phyloP scores from a whole-genome alignment of 2,329 filamentous ascomycete genomes.

The Talaromyces sp. region DNA sequence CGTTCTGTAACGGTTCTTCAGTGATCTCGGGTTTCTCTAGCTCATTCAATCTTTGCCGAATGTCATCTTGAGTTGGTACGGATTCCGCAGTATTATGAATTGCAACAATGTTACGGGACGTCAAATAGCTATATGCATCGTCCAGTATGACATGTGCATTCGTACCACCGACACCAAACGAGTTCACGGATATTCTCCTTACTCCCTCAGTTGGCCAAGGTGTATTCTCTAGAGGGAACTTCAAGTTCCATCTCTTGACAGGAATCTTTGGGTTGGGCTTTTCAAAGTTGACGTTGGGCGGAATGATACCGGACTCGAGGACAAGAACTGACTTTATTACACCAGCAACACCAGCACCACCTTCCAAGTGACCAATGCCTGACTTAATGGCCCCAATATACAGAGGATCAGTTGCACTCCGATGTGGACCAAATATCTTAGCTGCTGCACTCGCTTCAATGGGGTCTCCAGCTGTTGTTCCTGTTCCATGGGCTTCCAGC shows the following conservation, averaged over 20 bases:
- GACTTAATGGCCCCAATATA: slow-evolving; percentile 24
- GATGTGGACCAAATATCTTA: slow-evolving; percentile 20
- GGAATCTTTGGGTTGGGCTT: slow-evolving; percentile 37
- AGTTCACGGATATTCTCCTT: slow-evolving; percentile 25
- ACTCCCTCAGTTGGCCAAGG: slow-evolving; percentile 28
- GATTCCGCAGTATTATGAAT: slow-evolving; percentile 8
- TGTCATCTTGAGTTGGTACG: slow-evolving; percentile 11
- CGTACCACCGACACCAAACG: slow-evolving; percentile 26
- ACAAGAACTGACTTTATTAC: slow-evolving; percentile 44
- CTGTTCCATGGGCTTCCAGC: slow-evolving; percentile 28
- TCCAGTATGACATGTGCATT: slow-evolving; percentile 18
- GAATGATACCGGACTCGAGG: slow-evolving; percentile 44
- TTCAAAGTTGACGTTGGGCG: slow-evolving; percentile 43
- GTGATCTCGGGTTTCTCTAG: neutral
- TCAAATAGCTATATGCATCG: slow-evolving; percentile 15
- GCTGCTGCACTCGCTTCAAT: slow-evolving; percentile 22
- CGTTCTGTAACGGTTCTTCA: neutral
- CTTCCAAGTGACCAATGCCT: slow-evolving; percentile 30
- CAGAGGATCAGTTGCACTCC: slow-evolving; percentile 16
- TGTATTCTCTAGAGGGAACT: slow-evolving; percentile 27
- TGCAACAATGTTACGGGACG: slow-evolving; percentile 1
- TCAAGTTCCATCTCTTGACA: slow-evolving; percentile 36
- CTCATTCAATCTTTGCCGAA: neutral
- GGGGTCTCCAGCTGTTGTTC: slow-evolving; percentile 26
- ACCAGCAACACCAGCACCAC: slow-evolving; percentile 37